Evolutionary conservation across 306 rosid species (phyloP), one percentile per base, ranked within the genome.

Genomic region (Leucaena leucocephala): DNA sequence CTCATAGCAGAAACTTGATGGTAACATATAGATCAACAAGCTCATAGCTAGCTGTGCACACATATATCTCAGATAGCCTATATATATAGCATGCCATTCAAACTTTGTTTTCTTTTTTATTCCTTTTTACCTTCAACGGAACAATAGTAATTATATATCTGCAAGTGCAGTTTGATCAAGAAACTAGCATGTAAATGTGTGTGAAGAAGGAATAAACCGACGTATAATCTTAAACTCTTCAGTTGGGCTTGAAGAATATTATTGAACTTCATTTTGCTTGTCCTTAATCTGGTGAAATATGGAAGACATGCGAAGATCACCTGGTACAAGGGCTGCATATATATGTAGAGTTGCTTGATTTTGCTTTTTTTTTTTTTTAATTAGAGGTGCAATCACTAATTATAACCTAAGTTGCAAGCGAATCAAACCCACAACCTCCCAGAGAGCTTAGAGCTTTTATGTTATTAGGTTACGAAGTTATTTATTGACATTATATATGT

Each of bases 1-100:
- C 22, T 54, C 59, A 52, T 8, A 54, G 59, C 27, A 54, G 27
- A 54, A 72, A 40, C 67, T 4, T 59, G 49, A 59, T 27, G 13
- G 70, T 36, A 61, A 67, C 79, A 45, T 15, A 43, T 44, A 72
- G 76, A 38, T 72, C 35, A 40, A 55, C 50, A 73, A 38, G 39
- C 22, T 55, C 52, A n/a, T 39, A 27, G 63, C 70, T 39, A 39
- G 38, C 67, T 57, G 65, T 40, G 39, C 27, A 27, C 52, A 55
- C 54, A 7, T 14, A 14, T 22, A 13, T 39, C 68, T 74, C 77
- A 74, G 54, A 21, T 50, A 73, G 38, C 34, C 55, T 69, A 45
- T 12, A 22, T 6, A 3, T 22, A 27, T 22, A 46, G 42, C 35
- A 46, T 22, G 12, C 8, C 8, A 44, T 22, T 69, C 9, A 33